Evolutionary conservation across 805 yeast genomes (phyloP).

Genomic region (Saturnispora sekii): DNA sequence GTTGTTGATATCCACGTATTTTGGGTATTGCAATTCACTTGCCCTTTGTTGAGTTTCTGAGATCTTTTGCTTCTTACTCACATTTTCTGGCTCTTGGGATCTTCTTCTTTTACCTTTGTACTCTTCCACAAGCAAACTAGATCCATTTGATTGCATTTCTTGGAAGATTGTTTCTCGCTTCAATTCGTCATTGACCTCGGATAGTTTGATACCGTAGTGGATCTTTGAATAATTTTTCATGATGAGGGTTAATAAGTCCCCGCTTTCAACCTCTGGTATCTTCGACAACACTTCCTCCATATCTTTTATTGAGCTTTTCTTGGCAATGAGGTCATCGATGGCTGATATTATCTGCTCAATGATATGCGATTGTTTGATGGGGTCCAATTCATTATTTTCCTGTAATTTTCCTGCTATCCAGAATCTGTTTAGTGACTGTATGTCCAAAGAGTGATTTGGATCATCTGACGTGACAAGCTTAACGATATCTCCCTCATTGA

Average conservation of each 20-base stretch:
- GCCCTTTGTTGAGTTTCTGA: conserved; percentile 1
- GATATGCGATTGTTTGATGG: conserved; percentile 26
- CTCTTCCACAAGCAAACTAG: conserved; percentile 34
- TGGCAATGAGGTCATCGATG: conserved; percentile 26
- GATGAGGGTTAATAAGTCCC: conserved; percentile 39
- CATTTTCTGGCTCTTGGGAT: not conserved
- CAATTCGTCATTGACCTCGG: conserved; percentile 16
- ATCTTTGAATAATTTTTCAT: conserved; percentile 32
- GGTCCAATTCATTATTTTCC: conserved; percentile 28
- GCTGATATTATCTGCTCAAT: conserved; percentile 32
- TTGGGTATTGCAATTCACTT: conserved; percentile 30
- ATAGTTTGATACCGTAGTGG: conserved; percentile 23
- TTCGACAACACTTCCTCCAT: conserved; percentile 48
- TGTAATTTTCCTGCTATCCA: conserved; percentile 49
- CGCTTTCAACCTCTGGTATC: conserved; percentile 41
- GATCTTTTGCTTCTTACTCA: conserved; percentile 10
- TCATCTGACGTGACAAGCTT: conserved; percentile 11
- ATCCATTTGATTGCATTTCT: conserved; percentile 37
- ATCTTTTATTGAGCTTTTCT: conserved; percentile 29
- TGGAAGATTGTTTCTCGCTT: conserved; percentile 30
- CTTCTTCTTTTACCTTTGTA: conserved; percentile 22
- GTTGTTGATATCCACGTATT: conserved; percentile 51
- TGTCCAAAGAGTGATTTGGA: conserved; percentile 11
- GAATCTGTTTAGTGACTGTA: conserved; percentile 25
- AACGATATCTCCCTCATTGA: conserved; percentile 16